Percentiles rank a stretch among this genome's conserved stretches.
These are phyloP conservation scores for Cryptococcus neoformans DNA, from an alignment of 1,284 basidiomycete genomes.

Conservation along the genomic window DNA sequence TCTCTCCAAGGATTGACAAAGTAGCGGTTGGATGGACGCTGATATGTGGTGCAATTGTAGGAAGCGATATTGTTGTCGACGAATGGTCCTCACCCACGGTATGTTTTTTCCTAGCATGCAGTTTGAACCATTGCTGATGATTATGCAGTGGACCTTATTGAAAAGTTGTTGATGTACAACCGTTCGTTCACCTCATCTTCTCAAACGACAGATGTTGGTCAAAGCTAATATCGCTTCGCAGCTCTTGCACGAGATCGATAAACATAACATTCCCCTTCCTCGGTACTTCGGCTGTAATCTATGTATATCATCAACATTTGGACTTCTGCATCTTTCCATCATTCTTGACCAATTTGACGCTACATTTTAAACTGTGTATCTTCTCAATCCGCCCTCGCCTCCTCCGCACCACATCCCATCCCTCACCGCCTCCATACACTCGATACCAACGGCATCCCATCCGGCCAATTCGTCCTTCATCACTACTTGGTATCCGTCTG, in stretches of 20 bases:
- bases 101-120: slow-evolving; percentile 5
- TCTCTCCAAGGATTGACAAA: not conserved
- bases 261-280: not conserved
- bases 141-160: slow-evolving; percentile 71
- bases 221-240: not conserved
- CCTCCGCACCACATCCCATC: slow-evolving; percentile 43
- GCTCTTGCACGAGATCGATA: slow-evolving; percentile 19
- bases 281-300: not conserved
- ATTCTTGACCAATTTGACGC: no score
- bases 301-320: slow-evolving; percentile 1
- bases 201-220: no score
- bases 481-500: slow-evolving; percentile 8
- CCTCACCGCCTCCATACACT: slow-evolving; percentile 28
- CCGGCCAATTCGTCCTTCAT: slow-evolving; percentile 45
- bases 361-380: slow-evolving; percentile 21
- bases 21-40: not conserved
- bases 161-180: slow-evolving; percentile 94
- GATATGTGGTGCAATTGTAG: slow-evolving; percentile 15
- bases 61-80: slow-evolving; percentile 92
- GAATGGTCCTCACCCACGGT: slow-evolving; percentile 97
- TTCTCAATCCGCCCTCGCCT: slow-evolving; percentile 34
- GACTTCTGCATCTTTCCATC: not conserved
- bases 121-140: slow-evolving; percentile 2
- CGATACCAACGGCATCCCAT: slow-evolving; percentile 45
- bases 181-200: slow-evolving; percentile 61